Percentiles rank a stretch among this genome's conserved stretches.
Evolutionary conservation across 345 rosid genomes (phyloP).

Genomic region (Corchorus capsularis): DNA sequence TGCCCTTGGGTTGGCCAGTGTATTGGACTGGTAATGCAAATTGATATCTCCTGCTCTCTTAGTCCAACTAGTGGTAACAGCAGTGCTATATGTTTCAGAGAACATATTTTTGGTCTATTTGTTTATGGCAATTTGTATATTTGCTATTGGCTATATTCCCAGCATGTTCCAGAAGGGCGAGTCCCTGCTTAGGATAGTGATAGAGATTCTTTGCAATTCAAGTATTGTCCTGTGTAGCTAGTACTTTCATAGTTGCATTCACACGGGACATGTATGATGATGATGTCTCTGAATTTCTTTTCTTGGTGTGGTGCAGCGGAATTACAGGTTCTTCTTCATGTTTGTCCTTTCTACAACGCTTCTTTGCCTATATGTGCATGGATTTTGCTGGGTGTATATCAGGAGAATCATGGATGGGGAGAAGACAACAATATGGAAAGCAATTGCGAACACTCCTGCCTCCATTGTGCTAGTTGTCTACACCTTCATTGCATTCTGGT

Average conservation of each 20-base stretch:
- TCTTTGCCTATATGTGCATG: slow-evolving; percentile 84
- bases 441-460: slow-evolving; percentile 83
- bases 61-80: slow-evolving; percentile 19
- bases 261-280: not conserved
- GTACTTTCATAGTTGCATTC: slow-evolving; percentile 10
- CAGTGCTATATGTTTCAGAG: not conserved
- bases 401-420: slow-evolving; percentile 65
- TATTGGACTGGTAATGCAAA: slow-evolving; percentile 77
- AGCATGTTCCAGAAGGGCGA: not conserved
- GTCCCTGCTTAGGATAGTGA: not conserved
- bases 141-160: not conserved
- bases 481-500: slow-evolving; percentile 76
- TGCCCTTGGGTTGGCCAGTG: slow-evolving; percentile 99
- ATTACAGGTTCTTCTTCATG: slow-evolving; percentile 94
- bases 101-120: slow-evolving; percentile 7
- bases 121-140: not conserved
- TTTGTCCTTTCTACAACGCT: slow-evolving; percentile 71
- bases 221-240: not conserved
- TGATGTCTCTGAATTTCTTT: slow-evolving; percentile 11
- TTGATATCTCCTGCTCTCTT: slow-evolving; percentile 17
- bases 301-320: slow-evolving; percentile 68
- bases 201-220: not conserved
- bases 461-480: slow-evolving; percentile 77
- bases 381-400: slow-evolving; percentile 88
- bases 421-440: slow-evolving; percentile 70